Conservation (phyloP, 1,139 yeast genomes). For the Suhomyces bolitotheri region DNA sequence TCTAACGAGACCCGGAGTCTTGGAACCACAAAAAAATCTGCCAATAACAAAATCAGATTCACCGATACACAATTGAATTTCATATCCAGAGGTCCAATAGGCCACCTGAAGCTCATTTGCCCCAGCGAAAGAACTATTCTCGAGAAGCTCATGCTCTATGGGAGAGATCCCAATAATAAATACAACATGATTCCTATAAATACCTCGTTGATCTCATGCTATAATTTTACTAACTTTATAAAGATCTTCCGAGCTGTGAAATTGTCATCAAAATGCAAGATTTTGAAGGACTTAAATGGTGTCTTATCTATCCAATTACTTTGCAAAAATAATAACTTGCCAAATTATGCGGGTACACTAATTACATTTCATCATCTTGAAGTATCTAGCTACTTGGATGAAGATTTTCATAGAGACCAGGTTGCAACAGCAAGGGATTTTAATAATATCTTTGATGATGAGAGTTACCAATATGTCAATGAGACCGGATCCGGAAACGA, state of each 20-base stretch:
- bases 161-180: constrained; percentile 5
- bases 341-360: constrained; percentile 56
- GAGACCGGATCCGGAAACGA: constrained; percentile 14
- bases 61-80: constrained; percentile 45
- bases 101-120: constrained; percentile 63
- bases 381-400: constrained; percentile 24
- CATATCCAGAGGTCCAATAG: constrained; percentile 68
- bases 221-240: constrained; percentile 54
- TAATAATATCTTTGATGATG: constrained; percentile 27
- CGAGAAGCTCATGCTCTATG: constrained; percentile 43
- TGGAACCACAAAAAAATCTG: constrained; percentile 6
- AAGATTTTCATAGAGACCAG: constrained; percentile 11
- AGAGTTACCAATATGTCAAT: constrained; percentile 24
- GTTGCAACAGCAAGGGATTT: constrained; percentile 9
- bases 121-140: constrained; percentile 65
- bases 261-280: constrained; percentile 58
- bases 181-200: constrained; percentile 22
- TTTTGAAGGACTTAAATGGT: constrained; percentile 59
- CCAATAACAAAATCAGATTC: constrained; percentile 15
- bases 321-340: constrained; percentile 33
- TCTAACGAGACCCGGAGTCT: constrained; percentile 24
- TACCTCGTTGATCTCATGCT: constrained; percentile 39
- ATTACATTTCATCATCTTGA: constrained; percentile 65
- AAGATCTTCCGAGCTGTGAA: constrained; percentile 55
- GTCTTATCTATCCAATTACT: constrained; percentile 50